Base-by-base conservation (phyloP, 352 stramenopile species). In the Phytophthora uliginosa region DNA sequence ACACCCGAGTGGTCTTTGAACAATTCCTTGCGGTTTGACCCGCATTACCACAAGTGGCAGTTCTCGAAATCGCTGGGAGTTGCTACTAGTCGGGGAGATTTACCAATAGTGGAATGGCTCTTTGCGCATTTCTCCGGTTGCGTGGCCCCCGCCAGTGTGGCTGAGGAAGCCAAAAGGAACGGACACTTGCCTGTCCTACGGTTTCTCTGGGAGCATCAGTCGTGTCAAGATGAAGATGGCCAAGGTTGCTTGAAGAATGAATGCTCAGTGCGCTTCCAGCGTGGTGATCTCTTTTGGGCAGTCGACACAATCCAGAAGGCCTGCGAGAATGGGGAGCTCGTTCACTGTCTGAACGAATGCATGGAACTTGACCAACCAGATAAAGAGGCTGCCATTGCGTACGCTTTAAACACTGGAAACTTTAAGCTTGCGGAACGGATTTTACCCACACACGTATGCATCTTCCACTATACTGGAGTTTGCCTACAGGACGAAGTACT, bases 291-390 rank as follows among this genome's bases (percentile, higher is more conserved):
- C 34, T 15, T 42, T 42, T 13, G 13, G 10, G 10, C 10, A 42
- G 0, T 4, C 18, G 42, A 22, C 42, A 22, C 42, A 51, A 18
- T 51, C 17, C 10, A 22, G 17, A 51, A 51, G 42, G 17, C 42
- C n/a, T 51, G 42, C 42, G 42, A 51, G 42, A 51, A 51, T 51
- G 42, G 42, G 20, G n/a, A 55, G n/a, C 48, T 42, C 17, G 36
- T 42, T 42, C 36, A 42, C 5, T 42, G 36, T 42, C 36, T 42
- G 36, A 13, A 42, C 36, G 36, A 42, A 42, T 10, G 36, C 10
- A 42, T 42, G 36, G 36, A 4, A 17, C 36, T 42, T 3, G 13
- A 42, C 36, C 2, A 4, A 42, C 36, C 10, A 42, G 36, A 42
- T 13, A 18, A 17, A 42, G 36, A 10, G 36, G 17, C 10, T 10